Evolutionary conservation across 768 basidiomycete species (phyloP).

Genomic region (Auricularia cornea): DNA sequence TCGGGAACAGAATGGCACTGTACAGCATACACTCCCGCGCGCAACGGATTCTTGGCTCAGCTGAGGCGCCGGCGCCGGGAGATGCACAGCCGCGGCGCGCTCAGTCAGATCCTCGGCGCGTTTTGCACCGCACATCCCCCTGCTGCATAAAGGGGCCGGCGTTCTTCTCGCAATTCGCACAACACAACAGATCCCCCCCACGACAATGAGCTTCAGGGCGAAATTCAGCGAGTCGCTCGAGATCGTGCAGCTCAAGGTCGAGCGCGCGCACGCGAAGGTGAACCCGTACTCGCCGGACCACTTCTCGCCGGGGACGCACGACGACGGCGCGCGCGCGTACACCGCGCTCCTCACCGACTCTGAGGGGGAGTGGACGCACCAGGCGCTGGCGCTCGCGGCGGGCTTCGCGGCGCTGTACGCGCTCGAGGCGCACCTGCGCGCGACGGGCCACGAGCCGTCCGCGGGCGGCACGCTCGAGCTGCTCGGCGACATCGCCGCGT

Average conservation of each 20-base stretch:
- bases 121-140: too few relatives aligned
- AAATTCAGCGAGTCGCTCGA: background rate
- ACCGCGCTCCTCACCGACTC: background rate
- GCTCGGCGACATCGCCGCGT: background rate
- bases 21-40: too few relatives aligned
- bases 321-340: background rate
- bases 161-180: background rate
- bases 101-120: too few relatives aligned
- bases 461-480: background rate
- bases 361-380: background rate
- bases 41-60: too few relatives aligned
- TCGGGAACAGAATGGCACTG: too few relatives aligned
- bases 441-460: background rate
- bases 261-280: background rate
- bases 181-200: background rate
- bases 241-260: background rate
- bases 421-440: background rate
- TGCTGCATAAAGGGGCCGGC: background rate
- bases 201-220: background rate
- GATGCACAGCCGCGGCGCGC: too few relatives aligned
- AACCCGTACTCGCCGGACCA: background rate
- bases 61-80: too few relatives aligned
- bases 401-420: background rate
- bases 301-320: background rate
- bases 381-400: background rate